A percentile compares a stretch with the other conserved stretches of the same genome.
Conservation (phyloP, 352 stramenopile species). For the Pythium pyrilobum region DNA sequence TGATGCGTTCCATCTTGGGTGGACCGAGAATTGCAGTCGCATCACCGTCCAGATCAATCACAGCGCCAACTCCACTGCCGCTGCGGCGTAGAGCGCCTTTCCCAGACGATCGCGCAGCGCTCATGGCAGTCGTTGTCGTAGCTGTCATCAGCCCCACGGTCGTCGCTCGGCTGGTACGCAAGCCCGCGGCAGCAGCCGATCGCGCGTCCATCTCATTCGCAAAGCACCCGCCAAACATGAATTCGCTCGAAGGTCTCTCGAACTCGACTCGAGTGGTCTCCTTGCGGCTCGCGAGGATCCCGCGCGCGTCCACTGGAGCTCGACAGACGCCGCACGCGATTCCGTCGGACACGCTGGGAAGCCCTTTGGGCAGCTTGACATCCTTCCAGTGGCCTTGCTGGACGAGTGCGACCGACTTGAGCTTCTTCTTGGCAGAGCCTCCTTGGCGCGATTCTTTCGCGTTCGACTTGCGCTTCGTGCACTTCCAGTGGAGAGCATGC, state of each 20-base stretch:
- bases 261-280: conserved; percentile 46
- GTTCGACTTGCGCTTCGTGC: conserved; percentile 51
- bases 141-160: background rate
- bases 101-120: background rate
- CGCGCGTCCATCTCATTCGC: conserved; percentile 33
- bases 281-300: conserved; percentile 45
- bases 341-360: conserved; percentile 42
- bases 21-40: conserved; percentile 29
- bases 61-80: background rate
- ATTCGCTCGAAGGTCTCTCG: conserved; percentile 52
- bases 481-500: conserved; percentile 76
- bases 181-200: background rate
- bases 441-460: conserved; percentile 11
- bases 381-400: conserved; percentile 53
- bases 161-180: conserved; percentile 5
- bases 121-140: background rate
- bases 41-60: conserved; percentile 13
- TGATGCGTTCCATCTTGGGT: conserved; percentile 76
- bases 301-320: conserved; percentile 41
- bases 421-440: conserved; percentile 46
- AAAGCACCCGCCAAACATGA: conserved; percentile 58
- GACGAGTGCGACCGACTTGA: conserved; percentile 42
- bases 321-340: conserved; percentile 58
- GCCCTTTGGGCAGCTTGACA: conserved; percentile 43
- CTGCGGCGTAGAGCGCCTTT: conserved; percentile 8